A percentile compares a stretch with the other conserved stretches of the same genome.
Evolutionary conservation across 495 filamentous ascomycete species (phyloP).

Genomic region (Pyrenopolyporus hunteri): DNA sequence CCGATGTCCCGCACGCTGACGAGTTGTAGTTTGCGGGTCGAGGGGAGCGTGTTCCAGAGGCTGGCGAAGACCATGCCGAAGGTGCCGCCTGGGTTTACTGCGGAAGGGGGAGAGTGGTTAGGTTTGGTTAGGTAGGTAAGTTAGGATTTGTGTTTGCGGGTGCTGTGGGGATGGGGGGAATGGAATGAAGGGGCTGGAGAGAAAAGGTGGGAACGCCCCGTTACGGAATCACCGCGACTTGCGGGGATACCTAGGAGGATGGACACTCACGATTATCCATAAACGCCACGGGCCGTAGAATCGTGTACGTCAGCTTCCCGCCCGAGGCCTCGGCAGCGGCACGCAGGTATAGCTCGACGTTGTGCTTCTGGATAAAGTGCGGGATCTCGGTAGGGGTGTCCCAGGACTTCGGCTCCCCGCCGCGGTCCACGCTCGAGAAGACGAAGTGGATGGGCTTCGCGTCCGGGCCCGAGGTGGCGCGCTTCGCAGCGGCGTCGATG

Average conservation of each 20-base stretch:
- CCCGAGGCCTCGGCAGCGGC: conserved; percentile 43
- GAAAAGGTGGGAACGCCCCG: no score
- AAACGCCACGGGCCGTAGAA: conserved; percentile 68
- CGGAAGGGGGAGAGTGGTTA: conserved; percentile 3
- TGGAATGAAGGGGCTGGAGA: no score
- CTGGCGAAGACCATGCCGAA: conserved; percentile 63
- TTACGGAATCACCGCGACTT: no score
- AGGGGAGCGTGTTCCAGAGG: conserved; percentile 53
- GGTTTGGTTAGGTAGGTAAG: conserved; percentile 18
- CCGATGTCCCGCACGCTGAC: conserved; percentile 69
- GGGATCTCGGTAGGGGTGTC: conserved; percentile 63
- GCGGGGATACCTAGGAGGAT: no score
- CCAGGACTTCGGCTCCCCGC: conserved; percentile 60
- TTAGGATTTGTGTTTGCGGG: neutral
- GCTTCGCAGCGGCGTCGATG: conserved; percentile 61
- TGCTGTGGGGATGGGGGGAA: no score
- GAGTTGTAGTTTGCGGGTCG: conserved; percentile 60
- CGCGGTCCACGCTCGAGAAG: conserved; percentile 71
- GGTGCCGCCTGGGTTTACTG: conserved; percentile 52
- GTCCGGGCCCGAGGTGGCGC: conserved; percentile 42
- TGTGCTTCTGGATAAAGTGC: conserved; percentile 69
- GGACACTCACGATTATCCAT: conserved; percentile 60
- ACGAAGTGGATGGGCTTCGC: conserved; percentile 61
- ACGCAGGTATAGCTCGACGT: conserved; percentile 67
- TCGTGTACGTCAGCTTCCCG: conserved; percentile 55